Evolutionary conservation across 441 rosid genomes (phyloP).

Genomic region (Raphanus hybrid): DNA sequence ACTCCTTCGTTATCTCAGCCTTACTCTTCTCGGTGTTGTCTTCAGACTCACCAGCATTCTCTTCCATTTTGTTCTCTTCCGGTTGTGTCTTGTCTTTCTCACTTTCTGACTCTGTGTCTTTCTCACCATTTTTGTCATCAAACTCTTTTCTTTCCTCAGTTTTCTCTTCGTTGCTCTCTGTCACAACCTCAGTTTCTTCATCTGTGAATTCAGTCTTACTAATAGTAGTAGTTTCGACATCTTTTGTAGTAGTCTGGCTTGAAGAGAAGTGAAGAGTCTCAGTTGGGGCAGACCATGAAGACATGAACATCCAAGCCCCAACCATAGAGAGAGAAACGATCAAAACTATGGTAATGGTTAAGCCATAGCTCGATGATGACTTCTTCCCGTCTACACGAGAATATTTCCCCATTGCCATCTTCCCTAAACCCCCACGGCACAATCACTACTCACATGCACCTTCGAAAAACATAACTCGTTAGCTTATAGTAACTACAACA

Average conservation of each 20-base stretch:
- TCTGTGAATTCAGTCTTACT: background rate
- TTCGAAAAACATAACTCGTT: conserved; percentile 20
- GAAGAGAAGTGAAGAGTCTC: conserved; percentile 40
- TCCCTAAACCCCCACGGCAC: background rate
- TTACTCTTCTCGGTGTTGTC: conserved; percentile 36
- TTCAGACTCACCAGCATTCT: conserved; percentile 23
- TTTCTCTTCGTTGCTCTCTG: conserved; percentile 44
- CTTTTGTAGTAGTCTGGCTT: conserved; percentile 30
- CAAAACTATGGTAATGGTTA: conserved; percentile 45
- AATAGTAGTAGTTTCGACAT: conserved; percentile 24
- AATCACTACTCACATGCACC: conserved; percentile 34
- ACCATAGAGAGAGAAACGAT: conserved; percentile 51
- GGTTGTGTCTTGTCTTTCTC: conserved; percentile 38
- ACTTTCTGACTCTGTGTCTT: conserved; percentile 35
- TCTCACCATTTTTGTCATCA: conserved; percentile 33
- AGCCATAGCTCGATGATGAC: conserved; percentile 47
- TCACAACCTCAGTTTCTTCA: too few species aligned
- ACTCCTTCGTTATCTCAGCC: conserved; percentile 47
- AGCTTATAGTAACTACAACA: background rate
- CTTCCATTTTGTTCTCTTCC: conserved; percentile 44
- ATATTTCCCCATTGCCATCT: conserved; percentile 51
- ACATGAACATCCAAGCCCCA: conserved; percentile 43
- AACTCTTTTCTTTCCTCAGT: conserved; percentile 36
- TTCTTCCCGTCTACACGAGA: conserved; percentile 58
- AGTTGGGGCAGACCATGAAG: conserved; percentile 48